Base-by-base conservation (phyloP, 805 yeast species). In the Kodamaea sagamina region DNA sequence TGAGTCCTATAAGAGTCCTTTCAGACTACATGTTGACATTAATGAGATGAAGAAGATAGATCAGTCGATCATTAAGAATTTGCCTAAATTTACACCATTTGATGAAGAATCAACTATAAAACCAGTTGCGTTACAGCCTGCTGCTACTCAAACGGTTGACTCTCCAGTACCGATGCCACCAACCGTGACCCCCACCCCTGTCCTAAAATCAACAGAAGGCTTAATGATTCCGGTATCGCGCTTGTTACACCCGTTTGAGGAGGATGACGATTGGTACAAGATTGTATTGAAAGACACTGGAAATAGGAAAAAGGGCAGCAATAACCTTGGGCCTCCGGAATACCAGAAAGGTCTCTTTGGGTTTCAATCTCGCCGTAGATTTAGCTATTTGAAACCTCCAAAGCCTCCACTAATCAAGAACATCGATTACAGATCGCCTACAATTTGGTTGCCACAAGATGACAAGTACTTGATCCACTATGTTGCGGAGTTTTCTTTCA, bases 371-470 rank as follows among this genome's bases (percentile, higher is more conserved):
- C 72, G 68, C 45, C 77, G 85, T 56, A 70, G 84, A 38, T 77
- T 78, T 47, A 83, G 79, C 44, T 75, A 74, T 41, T 70, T 90
- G 39, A 81, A 84, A 49, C 97, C 99, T 0, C 99, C 99, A 4
- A 77, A 78, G 40, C 98, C 98, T 0, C 99, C 99, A 3, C 77
- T 86, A 6, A 67, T 87, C 46, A 81, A 84, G 54, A 86, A 88
- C 56, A 68, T 93, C 51, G 90, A 88, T 49, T 77, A 79, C 47
- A 72, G 98, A 49, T 83, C 92, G 1, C 97, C 98, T 3, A 89
- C 98, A 0, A 86, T 90, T 24, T 93, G 99, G 99, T 73, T 90
- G 12, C 97, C 98, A 0, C 89, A 84, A 52, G 99, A 93, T 61
- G 99, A 93, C 59, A 82, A 81, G 48, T 74, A 75, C 48, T 75